phyloP scores from a whole-genome alignment of 768 basidiomycete species.

The Pulveroboletus frians region DNA sequence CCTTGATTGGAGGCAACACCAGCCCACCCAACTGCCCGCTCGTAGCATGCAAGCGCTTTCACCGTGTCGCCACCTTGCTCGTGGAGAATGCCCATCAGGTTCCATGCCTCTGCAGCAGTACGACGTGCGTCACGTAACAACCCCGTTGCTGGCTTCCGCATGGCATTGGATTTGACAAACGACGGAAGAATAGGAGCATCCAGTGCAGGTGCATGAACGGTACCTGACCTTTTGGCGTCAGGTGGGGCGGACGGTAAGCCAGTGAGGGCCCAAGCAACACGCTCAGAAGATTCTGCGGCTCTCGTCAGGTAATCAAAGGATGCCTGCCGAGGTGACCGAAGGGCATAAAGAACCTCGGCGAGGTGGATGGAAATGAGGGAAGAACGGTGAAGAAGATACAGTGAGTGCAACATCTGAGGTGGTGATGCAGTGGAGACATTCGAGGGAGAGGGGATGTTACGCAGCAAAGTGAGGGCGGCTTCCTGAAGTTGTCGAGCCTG shows the following conservation, averaged over 20 bases:
- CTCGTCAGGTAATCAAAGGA: conserved; percentile 54
- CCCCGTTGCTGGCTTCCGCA: conserved; percentile 50
- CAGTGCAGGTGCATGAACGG: conserved; percentile 36
- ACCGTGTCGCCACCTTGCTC: conserved; percentile 38
- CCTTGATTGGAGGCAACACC: conserved; percentile 39
- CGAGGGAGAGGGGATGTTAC: conserved; percentile 46
- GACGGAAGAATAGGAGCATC: conserved; percentile 37
- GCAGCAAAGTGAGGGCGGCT: conserved; percentile 48
- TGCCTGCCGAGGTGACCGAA: conserved; percentile 34
- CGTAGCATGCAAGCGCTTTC: conserved; percentile 56
- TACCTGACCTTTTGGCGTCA: conserved; percentile 31
- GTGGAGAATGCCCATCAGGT: conserved; percentile 61
- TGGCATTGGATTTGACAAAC: conserved; percentile 44
- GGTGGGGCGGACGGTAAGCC: conserved; percentile 36
- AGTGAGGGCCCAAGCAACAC: conserved; percentile 51
- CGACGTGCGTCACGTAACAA: conserved; percentile 66
- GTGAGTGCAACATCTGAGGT: conserved; percentile 55
- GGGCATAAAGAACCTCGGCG: conserved; percentile 64
- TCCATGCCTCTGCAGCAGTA: conserved; percentile 73
- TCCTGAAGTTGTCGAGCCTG: conserved; percentile 57
- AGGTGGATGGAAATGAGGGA: conserved; percentile 70
- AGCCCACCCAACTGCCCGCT: conserved; percentile 66
- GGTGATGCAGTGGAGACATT: conserved; percentile 42
- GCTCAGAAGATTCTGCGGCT: conserved; percentile 66
- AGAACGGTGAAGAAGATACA: conserved; percentile 67